phyloP scores from a whole-genome alignment of 257 asterid genomes.

The Lycium ferocissimum region DNA sequence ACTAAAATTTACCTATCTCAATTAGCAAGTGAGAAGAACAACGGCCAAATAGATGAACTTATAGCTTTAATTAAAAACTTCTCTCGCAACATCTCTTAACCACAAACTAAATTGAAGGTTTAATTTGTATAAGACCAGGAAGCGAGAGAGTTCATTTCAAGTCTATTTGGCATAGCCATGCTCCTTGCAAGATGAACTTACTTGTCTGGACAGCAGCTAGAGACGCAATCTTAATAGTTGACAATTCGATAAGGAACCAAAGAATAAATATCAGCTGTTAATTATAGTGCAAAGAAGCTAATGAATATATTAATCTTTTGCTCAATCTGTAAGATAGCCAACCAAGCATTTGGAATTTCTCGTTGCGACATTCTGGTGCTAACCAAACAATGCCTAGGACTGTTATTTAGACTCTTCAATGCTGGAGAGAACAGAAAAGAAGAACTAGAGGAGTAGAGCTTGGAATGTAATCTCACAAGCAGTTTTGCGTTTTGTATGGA shows the following conservation, averaged over 20 bases:
- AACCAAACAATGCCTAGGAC: constrained; percentile 6
- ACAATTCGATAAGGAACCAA: neutral
- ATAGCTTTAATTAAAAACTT: neutral
- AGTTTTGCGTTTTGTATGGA: neutral
- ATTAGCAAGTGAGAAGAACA: constrained; percentile 14
- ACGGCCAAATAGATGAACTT: neutral
- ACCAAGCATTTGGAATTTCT: neutral
- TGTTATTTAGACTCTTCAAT: neutral
- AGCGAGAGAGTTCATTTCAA: neutral
- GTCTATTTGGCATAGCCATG: neutral
- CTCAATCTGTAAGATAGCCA: neutral
- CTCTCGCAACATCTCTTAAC: neutral
- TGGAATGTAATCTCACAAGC: neutral
- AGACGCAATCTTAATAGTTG: neutral
- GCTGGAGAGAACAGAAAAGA: neutral
- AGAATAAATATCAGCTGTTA: neutral
- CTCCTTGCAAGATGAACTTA: neutral
- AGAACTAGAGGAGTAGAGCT: neutral
- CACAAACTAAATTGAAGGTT: neutral
- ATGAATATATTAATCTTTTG: neutral
- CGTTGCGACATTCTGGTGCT: neutral
- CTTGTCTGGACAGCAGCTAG: neutral
- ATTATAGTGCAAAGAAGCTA: neutral
- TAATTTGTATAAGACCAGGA: neutral
- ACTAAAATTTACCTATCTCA: constrained; percentile 4